Conservation (phyloP, 352 stramenopile genomes). For the Globisporangium cystogenes region DNA sequence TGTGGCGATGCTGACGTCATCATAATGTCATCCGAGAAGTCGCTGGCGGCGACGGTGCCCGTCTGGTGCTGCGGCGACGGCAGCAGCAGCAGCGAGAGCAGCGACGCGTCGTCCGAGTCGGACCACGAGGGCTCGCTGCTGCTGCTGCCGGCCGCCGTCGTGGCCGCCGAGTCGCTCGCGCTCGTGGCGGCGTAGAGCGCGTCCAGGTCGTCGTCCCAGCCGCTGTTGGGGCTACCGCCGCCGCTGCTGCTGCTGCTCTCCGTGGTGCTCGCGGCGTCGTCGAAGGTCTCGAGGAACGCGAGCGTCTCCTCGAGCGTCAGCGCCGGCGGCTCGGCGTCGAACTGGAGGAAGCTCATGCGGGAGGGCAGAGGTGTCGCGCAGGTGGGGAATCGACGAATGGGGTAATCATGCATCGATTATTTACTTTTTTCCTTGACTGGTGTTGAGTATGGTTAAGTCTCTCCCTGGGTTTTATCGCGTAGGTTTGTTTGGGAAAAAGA, state of each 20-base stretch:
- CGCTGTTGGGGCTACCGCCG: background rate
- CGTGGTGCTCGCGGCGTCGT: background rate
- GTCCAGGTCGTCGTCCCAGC: background rate
- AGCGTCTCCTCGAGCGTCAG: conserved; percentile 15
- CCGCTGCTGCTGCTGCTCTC: background rate
- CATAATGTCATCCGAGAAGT: background rate
- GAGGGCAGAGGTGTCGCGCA: background rate
- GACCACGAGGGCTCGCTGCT: conserved; percentile 9
- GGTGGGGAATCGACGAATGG: background rate
- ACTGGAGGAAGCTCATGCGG: conserved; percentile 10
- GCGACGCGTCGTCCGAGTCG: conserved; percentile 3
- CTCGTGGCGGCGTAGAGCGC: background rate
- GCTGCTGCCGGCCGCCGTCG: background rate
- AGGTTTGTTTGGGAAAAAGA: background rate
- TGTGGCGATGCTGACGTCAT: background rate
- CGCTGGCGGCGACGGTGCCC: too few species aligned
- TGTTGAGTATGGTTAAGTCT: background rate
- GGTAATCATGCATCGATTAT: background rate
- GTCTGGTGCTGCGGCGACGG: background rate
- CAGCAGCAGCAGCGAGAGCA: background rate
- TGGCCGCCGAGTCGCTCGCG: background rate
- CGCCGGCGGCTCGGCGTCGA: conserved; percentile 5
- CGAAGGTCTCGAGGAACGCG: conserved; percentile 15
- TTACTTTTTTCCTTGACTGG: too few species aligned
- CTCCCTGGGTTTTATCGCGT: background rate